These are phyloP conservation scores for Globisporangium lucens DNA, from an alignment of 352 stramenopile genomes.

Conservation along the genomic window DNA sequence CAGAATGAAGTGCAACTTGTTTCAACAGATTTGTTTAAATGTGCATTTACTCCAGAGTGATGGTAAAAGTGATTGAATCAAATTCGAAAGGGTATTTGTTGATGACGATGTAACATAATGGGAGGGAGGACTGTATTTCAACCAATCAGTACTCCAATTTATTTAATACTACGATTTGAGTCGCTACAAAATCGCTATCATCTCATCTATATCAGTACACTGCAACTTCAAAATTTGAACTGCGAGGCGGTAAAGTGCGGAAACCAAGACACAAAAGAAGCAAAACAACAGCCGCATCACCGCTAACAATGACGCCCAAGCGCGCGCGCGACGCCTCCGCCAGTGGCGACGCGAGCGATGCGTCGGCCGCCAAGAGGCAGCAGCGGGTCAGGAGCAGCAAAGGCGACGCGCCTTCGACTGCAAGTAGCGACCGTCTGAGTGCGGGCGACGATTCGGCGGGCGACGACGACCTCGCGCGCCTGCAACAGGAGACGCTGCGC, in stretches of 20 bases:
- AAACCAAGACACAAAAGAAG: neutral
- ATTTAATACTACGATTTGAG: neutral
- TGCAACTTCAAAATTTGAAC: slow-evolving; percentile 6
- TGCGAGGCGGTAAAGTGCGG: neutral
- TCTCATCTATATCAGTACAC: neutral
- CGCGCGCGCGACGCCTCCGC: neutral
- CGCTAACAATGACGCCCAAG: slow-evolving; percentile 5
- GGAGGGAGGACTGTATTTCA: no score
- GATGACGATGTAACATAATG: no score
- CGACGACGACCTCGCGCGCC: neutral
- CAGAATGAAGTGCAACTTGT: no score
- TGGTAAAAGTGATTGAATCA: no score
- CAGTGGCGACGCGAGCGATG: neutral
- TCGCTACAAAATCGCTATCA: neutral
- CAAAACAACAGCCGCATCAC: neutral
- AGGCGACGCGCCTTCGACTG: neutral
- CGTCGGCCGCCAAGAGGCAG: neutral
- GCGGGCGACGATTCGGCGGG: neutral
- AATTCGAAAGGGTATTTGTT: no score
- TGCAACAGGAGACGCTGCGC: slow-evolving; percentile 28
- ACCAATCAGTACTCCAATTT: neutral
- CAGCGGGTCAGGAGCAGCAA: neutral
- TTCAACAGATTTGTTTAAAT: no score
- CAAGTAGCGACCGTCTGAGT: neutral
- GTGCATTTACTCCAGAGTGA: no score